phyloP scores from a whole-genome alignment of 116 monocot genomes.

The Iris pallida region DNA sequence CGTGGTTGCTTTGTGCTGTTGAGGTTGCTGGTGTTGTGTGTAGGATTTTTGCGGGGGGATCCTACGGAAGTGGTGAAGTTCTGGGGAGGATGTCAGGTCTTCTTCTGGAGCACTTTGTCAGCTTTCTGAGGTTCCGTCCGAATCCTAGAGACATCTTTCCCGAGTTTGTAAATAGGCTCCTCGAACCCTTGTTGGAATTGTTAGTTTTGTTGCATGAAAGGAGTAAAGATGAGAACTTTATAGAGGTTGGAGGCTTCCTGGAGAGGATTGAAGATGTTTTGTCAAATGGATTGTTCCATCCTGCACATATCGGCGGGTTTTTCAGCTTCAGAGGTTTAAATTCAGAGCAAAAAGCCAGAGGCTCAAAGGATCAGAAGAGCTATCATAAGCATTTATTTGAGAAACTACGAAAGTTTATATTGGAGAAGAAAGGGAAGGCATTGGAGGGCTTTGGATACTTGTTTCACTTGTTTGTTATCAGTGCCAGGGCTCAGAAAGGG shows the following conservation, averaged over 20 bases:
- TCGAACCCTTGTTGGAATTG: conserved; percentile 57
- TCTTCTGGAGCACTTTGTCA: conserved; percentile 57
- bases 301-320: conserved; percentile 62
- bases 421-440: conserved; percentile 43
- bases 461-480: conserved; percentile 48
- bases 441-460: conserved; percentile 59
- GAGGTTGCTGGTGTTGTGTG: conserved; percentile 34
- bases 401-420: conserved; percentile 44
- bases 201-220: conserved; percentile 48
- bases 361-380: conserved; percentile 34
- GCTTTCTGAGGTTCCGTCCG: conserved; percentile 60
- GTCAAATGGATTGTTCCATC: conserved; percentile 72
- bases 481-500: conserved; percentile 29
- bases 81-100: conserved; percentile 25
- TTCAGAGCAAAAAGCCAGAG: conserved; percentile 18
- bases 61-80: conserved; percentile 1
- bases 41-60: conserved; percentile 19
- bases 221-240: conserved; percentile 12
- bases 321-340: conserved; percentile 31
- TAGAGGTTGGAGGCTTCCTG: conserved; percentile 22
- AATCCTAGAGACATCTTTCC: conserved; percentile 62
- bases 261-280: conserved; percentile 55
- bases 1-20: conserved; percentile 62
- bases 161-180: conserved; percentile 66
- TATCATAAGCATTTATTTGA: conserved; percentile 63